Evolutionary conservation across 2,329 filamentous ascomycete species (phyloP).

Genomic region (Arthrobotrys entomopaga): DNA sequence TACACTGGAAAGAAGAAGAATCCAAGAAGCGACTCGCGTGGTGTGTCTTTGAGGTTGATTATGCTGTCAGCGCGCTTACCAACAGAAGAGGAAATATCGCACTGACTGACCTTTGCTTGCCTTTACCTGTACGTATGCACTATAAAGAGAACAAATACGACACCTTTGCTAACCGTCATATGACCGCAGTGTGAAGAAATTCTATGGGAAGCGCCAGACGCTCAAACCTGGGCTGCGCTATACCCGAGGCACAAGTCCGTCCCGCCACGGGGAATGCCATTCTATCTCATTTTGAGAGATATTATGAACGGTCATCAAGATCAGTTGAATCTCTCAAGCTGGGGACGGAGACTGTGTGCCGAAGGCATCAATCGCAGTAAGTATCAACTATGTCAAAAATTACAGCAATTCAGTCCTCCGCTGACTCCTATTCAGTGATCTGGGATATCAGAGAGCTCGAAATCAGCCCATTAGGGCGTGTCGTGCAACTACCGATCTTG

Average conservation of each 20-base stretch:
- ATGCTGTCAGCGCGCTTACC: slow-evolving; percentile 58
- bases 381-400: slow-evolving; percentile 1
- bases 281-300: slow-evolving; percentile 58
- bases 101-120: slow-evolving; percentile 58
- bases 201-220: slow-evolving; percentile 58
- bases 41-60: slow-evolving; percentile 59
- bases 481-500: slow-evolving; percentile 55
- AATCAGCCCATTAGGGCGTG: slow-evolving; percentile 56
- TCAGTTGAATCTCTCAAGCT: slow-evolving; percentile 57
- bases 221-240: slow-evolving; percentile 56
- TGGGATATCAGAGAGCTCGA: slow-evolving; percentile 59
- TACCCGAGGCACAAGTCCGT: slow-evolving; percentile 45
- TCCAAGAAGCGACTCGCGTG: slow-evolving; percentile 58
- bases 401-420: not conserved
- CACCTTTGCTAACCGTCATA: too few relatives aligned
- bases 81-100: slow-evolving; percentile 59
- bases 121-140: slow-evolving; percentile 53
- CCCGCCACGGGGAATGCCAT: slow-evolving; percentile 56
- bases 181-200: slow-evolving; percentile 55
- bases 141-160: not conserved
- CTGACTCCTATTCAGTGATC: slow-evolving; percentile 53
- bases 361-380: slow-evolving; percentile 57
- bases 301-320: slow-evolving; percentile 57
- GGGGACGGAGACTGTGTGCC: slow-evolving; percentile 58
- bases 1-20: slow-evolving; percentile 58